Evolutionary conservation across 2,329 filamentous ascomycete genomes (phyloP).

Genomic region (Hysterium pulicare): DNA sequence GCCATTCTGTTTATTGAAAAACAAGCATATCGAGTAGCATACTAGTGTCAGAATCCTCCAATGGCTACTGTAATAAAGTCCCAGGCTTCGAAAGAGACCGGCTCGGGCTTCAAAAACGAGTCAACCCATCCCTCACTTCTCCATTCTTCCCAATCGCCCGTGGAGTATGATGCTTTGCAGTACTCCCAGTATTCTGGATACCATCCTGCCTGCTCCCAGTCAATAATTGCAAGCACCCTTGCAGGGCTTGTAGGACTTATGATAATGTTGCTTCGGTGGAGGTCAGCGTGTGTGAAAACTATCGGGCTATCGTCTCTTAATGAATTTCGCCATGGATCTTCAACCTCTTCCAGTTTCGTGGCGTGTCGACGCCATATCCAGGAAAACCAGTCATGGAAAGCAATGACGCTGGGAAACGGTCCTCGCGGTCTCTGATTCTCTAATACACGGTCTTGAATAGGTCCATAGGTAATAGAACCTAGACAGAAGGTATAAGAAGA

Average conservation of each 20-base stretch:
- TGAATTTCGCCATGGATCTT: conserved; percentile 15
- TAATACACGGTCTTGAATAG: conserved; percentile 15
- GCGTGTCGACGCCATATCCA: conserved; percentile 5
- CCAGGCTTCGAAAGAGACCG: too few species aligned
- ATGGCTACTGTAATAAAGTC: too few species aligned
- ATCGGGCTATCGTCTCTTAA: conserved; percentile 14
- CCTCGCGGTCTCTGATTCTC: conserved; percentile 10
- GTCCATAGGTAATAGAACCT: conserved; percentile 7
- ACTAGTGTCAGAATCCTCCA: too few species aligned
- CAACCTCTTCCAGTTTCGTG: conserved; percentile 2
- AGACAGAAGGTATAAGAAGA: background rate
- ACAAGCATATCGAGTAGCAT: too few species aligned
- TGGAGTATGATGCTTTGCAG: conserved; percentile 24
- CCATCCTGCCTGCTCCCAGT: conserved; percentile 34
- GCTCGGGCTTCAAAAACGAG: too few species aligned
- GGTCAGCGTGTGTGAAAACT: conserved; percentile 18
- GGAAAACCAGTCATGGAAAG: conserved; percentile 22
- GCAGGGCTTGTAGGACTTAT: conserved; percentile 3
- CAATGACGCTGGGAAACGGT: conserved; percentile 14
- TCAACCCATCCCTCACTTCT: too few species aligned
- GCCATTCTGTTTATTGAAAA: too few species aligned
- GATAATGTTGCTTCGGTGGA: conserved; percentile 19
- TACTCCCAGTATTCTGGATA: conserved; percentile 32
- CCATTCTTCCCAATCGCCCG: conserved; percentile 18
- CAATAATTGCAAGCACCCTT: conserved; percentile 20